phyloP scores from a whole-genome alignment of 2,329 filamentous ascomycete species.

The Botrytis deweyae region DNA sequence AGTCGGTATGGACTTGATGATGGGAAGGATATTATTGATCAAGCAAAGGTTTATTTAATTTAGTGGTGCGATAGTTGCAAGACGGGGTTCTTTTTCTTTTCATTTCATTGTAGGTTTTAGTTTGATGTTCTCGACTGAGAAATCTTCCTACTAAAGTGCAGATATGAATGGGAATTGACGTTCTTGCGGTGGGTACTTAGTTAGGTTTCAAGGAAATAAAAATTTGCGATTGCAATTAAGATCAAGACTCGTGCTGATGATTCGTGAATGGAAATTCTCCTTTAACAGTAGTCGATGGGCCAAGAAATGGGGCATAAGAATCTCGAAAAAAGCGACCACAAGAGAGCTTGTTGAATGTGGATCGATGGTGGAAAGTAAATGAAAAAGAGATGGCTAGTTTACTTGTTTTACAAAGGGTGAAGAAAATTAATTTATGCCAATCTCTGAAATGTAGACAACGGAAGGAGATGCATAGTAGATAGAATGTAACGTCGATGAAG shows the following conservation, averaged over 20 bases:
- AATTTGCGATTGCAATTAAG: not conserved
- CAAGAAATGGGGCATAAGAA: not conserved
- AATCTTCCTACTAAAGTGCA: not conserved
- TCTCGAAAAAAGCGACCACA: not conserved
- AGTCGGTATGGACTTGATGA: slow-evolving; percentile 11
- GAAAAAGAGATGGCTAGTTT: not conserved
- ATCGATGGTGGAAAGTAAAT: not conserved
- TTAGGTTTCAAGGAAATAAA: not conserved
- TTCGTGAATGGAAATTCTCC: not conserved
- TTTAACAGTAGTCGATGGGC: not conserved
- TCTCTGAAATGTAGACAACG: not conserved
- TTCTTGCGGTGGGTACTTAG: not conserved
- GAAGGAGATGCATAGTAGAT: not conserved
- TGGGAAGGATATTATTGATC: not conserved
- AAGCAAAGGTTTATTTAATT: not conserved
- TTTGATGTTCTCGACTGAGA: not conserved
- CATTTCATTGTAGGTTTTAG: not conserved
- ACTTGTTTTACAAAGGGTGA: not conserved
- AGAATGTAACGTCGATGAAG: not conserved
- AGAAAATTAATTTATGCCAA: not conserved
- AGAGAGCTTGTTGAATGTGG: not conserved
- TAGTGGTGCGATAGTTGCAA: not conserved
- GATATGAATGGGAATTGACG: not conserved
- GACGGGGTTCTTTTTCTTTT: not conserved
- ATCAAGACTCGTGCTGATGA: not conserved